A percentile compares a stretch with the other conserved stretches of the same genome.
phyloP scores from a whole-genome alignment of 177 flowering plant genomes.

The Vitis hybrid region DNA sequence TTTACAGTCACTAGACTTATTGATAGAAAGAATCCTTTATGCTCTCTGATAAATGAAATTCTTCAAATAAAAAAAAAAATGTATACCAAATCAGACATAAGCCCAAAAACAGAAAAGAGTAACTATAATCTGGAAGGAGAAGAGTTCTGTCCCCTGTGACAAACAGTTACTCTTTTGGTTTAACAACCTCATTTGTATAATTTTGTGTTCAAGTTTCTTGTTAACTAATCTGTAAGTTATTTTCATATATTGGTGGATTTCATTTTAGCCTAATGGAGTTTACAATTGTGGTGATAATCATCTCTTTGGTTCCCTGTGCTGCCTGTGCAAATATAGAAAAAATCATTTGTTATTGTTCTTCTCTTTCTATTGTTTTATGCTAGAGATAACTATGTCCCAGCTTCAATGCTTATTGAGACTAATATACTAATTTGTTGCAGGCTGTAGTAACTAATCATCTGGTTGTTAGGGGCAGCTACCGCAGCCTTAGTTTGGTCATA shows the following conservation, averaged over 20 bases:
- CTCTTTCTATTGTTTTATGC: background rate
- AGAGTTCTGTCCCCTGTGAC: too few species aligned
- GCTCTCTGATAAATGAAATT: too few species aligned
- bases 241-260: background rate
- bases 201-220: background rate
- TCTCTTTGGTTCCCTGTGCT: too few species aligned
- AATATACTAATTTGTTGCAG: constrained; percentile 40
- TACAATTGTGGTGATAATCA: background rate
- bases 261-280: background rate
- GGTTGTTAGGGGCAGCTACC: constrained; percentile 95
- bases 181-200: background rate
- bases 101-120: too few species aligned
- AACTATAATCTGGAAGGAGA: too few species aligned
- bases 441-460: constrained; percentile 93
- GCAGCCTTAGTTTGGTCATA: constrained; percentile 88
- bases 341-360: background rate
- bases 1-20: too few species aligned
- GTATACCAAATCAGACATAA: too few species aligned
- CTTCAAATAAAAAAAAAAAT: too few species aligned
- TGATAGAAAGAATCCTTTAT: too few species aligned
- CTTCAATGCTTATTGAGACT: background rate
- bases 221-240: background rate
- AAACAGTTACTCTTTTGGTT: background rate
- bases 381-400: background rate
- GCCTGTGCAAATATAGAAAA: too few species aligned